Conservation (phyloP, 2,329 filamentous ascomycete species). For the Akanthomyces muscarius region DNA sequence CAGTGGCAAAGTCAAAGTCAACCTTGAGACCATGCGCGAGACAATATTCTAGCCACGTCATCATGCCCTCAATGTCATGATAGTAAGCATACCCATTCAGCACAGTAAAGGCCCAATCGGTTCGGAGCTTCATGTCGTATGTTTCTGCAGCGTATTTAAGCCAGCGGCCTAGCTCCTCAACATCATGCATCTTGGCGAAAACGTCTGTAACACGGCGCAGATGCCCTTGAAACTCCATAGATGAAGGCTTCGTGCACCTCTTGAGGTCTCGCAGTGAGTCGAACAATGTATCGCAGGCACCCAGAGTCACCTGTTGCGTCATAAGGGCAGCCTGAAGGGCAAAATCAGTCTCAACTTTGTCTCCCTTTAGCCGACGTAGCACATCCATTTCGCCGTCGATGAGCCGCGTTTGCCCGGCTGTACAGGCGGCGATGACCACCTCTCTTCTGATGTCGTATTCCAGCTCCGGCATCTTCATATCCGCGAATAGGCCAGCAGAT, state of each 20-base stretch:
- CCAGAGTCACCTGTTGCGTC: constrained; percentile 1
- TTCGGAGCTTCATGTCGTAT: constrained; percentile 27
- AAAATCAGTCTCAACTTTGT: constrained; percentile 1
- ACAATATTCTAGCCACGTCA: constrained; percentile 33
- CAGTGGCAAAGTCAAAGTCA: constrained; percentile 29
- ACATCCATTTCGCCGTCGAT: not conserved
- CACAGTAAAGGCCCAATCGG: constrained; percentile 28
- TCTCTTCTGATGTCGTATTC: constrained; percentile 8
- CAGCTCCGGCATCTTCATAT: not conserved
- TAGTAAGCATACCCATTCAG: constrained; percentile 29
- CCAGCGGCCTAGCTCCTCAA: constrained; percentile 28
- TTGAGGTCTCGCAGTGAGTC: constrained; percentile 4
- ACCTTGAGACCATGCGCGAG: constrained; percentile 26
- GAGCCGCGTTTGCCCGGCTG: not conserved
- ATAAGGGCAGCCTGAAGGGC: constrained; percentile 9
- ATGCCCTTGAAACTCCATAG: not conserved
- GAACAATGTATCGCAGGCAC: not conserved
- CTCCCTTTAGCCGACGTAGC: not conserved
- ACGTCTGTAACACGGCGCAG: not conserved
- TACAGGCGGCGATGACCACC: constrained; percentile 5
- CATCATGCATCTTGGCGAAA: constrained; percentile 26
- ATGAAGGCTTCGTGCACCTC: not conserved
- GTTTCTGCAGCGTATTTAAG: constrained; percentile 26
- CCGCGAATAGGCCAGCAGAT: not conserved
- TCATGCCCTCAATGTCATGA: constrained; percentile 27